Percentiles rank a stretch among this genome's conserved stretches.
Conservation (phyloP, 2,329 filamentous ascomycete genomes). For the Cercospora sojina region DNA sequence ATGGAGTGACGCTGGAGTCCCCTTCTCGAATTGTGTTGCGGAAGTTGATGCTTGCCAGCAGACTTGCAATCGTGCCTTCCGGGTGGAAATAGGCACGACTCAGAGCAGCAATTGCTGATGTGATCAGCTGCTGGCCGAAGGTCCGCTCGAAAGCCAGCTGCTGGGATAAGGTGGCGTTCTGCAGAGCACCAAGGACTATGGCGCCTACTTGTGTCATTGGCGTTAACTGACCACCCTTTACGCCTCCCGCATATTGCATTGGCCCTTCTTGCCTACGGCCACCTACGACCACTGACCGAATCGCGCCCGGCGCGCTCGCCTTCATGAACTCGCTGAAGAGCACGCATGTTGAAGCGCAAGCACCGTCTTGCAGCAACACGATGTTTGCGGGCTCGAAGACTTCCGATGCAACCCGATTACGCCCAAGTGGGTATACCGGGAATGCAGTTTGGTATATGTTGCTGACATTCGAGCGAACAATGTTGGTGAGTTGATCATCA, state of each 20-base stretch:
- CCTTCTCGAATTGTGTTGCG: conserved; percentile 38
- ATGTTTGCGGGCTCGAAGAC: conserved; percentile 43
- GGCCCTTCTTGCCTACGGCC: conserved; percentile 42
- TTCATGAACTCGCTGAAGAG: conserved; percentile 45
- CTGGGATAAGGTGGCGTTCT: not conserved
- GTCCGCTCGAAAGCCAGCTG: conserved; percentile 2
- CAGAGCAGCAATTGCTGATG: conserved; percentile 6
- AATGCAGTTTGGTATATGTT: conserved; percentile 11
- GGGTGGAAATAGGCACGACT: conserved; percentile 1
- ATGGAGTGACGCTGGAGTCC: conserved; percentile 36
- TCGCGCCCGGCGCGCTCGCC: conserved; percentile 36
- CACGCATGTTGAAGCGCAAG: conserved; percentile 46
- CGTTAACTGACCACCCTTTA: conserved; percentile 42
- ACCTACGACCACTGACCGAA: conserved; percentile 42
- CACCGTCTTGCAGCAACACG: conserved; percentile 45
- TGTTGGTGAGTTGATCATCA: conserved; percentile 38
- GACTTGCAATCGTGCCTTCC: not conserved
- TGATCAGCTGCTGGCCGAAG: conserved; percentile 4
- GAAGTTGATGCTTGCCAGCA: conserved; percentile 39
- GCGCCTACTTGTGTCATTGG: not conserved
- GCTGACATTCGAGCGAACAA: conserved; percentile 39
- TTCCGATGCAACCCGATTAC: conserved; percentile 34
- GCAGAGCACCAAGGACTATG: not conserved
- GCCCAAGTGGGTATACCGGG: conserved; percentile 21
- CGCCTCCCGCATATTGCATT: conserved; percentile 46